A percentile compares a stretch with the other conserved stretches of the same genome.
Conservation (phyloP, 345 rosid species). For the Physaria fendleri region DNA sequence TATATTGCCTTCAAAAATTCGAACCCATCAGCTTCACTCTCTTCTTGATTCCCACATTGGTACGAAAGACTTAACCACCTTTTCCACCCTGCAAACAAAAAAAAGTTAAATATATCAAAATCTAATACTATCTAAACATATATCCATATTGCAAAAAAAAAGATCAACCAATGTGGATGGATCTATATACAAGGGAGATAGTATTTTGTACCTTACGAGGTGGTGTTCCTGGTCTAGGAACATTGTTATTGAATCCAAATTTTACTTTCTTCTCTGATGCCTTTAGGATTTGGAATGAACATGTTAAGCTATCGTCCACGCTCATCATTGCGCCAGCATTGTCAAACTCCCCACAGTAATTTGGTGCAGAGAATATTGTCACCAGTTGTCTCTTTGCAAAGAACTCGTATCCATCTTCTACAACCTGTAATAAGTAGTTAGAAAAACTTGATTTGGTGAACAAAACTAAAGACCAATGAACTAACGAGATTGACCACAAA, state of each 20-base stretch:
- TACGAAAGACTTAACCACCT: not conserved
- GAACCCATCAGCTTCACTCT: slow-evolving; percentile 8
- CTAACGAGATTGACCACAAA: not conserved
- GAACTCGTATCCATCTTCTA: too few relatives aligned
- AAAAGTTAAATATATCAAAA: not conserved
- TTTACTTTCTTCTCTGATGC: too few relatives aligned
- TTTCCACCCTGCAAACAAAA: slow-evolving; percentile 8
- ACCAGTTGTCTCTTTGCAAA: too few relatives aligned
- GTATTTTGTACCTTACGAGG: slow-evolving; percentile 6
- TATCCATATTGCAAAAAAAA: not conserved
- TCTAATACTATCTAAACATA: not conserved
- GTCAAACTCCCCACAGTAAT: too few relatives aligned
- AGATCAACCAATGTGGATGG: not conserved
- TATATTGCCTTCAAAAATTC: not conserved
- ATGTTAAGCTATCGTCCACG: too few relatives aligned
- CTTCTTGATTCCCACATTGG: not conserved
- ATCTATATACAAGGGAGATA: not conserved
- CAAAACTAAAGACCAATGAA: not conserved
- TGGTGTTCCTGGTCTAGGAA: slow-evolving; percentile 15
- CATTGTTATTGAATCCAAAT: too few relatives aligned
- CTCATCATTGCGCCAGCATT: too few relatives aligned
- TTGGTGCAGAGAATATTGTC: too few relatives aligned
- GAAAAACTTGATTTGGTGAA: not conserved
- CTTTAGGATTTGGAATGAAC: too few relatives aligned
- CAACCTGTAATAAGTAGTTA: too few relatives aligned